A percentile compares a stretch with the other conserved stretches of the same genome.
Conservation (phyloP, 1,284 basidiomycete genomes). For the Neonothopanus nambi region DNA sequence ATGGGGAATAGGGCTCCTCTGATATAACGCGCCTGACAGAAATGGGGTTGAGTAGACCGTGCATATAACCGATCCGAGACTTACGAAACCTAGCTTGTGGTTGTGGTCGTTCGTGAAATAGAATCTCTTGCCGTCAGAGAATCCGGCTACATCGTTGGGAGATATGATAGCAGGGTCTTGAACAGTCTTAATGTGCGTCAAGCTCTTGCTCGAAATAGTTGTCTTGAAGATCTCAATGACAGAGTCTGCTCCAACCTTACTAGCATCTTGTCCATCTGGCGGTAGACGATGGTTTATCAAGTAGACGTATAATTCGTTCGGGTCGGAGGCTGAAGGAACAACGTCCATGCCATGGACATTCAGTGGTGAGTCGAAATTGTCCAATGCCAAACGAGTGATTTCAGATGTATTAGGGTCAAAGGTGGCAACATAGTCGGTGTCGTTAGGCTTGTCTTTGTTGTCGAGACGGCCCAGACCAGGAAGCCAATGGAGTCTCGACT, state of each 20-base stretch:
- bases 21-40: slow-evolving; percentile 30
- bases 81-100: slow-evolving; percentile 54
- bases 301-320: slow-evolving; percentile 61
- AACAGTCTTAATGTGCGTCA: slow-evolving; percentile 62
- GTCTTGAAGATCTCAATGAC: slow-evolving; percentile 72
- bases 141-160: slow-evolving; percentile 72
- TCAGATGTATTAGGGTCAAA: slow-evolving; percentile 51
- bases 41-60: background rate
- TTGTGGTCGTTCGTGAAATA: slow-evolving; percentile 70
- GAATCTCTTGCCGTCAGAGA: slow-evolving; percentile 58
- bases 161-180: slow-evolving; percentile 50
- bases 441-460: slow-evolving; percentile 37
- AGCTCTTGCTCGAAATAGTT: slow-evolving; percentile 38
- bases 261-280: slow-evolving; percentile 37
- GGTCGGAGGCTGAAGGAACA: slow-evolving; percentile 50
- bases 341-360: slow-evolving; percentile 75
- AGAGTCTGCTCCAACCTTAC: slow-evolving; percentile 66
- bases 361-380: slow-evolving; percentile 37
- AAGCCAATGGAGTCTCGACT: slow-evolving; percentile 54
- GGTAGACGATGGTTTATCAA: slow-evolving; percentile 65
- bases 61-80: slow-evolving; percentile 22
- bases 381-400: slow-evolving; percentile 48
- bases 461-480: slow-evolving; percentile 50
- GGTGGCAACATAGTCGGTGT: slow-evolving; percentile 62
- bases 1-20: slow-evolving; percentile 16